phyloP scores from a whole-genome alignment of 1,284 basidiomycete species.

The Macrocybe sp. region DNA sequence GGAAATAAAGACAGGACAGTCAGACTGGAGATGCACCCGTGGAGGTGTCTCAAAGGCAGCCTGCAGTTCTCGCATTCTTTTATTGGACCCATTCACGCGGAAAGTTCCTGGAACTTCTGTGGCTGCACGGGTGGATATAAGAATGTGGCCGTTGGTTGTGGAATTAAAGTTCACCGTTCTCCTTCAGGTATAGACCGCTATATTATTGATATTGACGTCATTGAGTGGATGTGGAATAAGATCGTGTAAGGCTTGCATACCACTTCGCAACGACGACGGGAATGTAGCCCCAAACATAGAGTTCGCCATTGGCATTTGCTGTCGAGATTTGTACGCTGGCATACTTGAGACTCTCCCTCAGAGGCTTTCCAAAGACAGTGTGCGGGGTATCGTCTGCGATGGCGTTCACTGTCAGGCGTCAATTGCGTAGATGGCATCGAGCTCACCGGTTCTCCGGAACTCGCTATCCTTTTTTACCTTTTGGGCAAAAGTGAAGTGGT shows the following conservation, averaged over 20 bases:
- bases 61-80: slow-evolving; percentile 95
- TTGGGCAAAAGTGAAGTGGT: slow-evolving; percentile 63
- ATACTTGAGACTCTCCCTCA: slow-evolving; percentile 79
- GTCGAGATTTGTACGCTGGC: slow-evolving; percentile 95
- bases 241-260: slow-evolving; percentile 39
- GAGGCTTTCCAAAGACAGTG: slow-evolving; percentile 81
- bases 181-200: slow-evolving; percentile 88
- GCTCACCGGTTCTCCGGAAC: slow-evolving; percentile 12
- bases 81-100: slow-evolving; percentile 89
- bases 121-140: slow-evolving; percentile 39
- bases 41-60: slow-evolving; percentile 87
- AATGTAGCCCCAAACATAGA: slow-evolving; percentile 91
- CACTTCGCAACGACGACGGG: slow-evolving; percentile 98
- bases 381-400: slow-evolving; percentile 33
- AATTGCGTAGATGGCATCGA: slow-evolving; percentile 3
- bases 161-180: slow-evolving; percentile 56
- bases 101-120: slow-evolving; percentile 96
- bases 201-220: neutral
- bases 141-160: slow-evolving; percentile 3
- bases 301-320: slow-evolving; percentile 75
- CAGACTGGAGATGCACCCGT: slow-evolving; percentile 48
- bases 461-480: slow-evolving; percentile 48
- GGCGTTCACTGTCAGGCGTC: neutral
- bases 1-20: neutral
- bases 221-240: neutral